Evolutionary conservation across 371 early-diverging fungal genomes (phyloP), one percentile per base, ranked within the genome.

Genomic region (Syncephalastrum sp.): DNA sequence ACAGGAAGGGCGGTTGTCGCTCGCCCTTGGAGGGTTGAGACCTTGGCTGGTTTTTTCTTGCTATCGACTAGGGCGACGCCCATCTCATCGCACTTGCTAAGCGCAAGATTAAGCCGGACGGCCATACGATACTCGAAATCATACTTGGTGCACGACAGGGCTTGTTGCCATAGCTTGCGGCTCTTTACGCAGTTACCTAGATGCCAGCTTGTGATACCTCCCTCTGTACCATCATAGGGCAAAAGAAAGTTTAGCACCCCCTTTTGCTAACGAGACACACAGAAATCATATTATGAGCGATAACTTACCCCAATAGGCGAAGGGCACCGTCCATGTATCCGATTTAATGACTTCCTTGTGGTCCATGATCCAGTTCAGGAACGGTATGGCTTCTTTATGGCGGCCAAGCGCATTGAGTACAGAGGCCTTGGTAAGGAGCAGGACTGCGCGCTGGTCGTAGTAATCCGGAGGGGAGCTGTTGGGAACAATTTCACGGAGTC

Each of bases 311-410:
- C 81, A 82, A 56, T 67, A 77, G 3, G 80, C 68, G 55, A 77
- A 81, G 5, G 83, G 83, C 1, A 79, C 50, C 3, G 77, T 64
- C 78, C 79, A 82, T 17, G 61, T 70, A 44, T 82, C 81, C 15
- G 75, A 65, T 7, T 54, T 46, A 13, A 77, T 64, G 42, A 67
- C 67, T 10, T 68, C 57, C 7, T 65, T 55, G 50, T 77, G 67
- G 29, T 79, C 83, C 48, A 79, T 53, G 15, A 82, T 74, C 83
- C 83, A 82, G 47, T 70, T 73, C 29, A 80, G 42, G 29, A 63
- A 61, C 3, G 59, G 47, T 16, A 72, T 72, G 42, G 66, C 61
- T 3, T 72, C 67, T 15, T 57, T 33, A 50, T 60, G 41, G 15
- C 61, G 52, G 2, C 59, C 56, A 13, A 63, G 19, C 8, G 60